Evolutionary conservation across 2,329 filamentous ascomycete species (phyloP), one percentile per base, ranked within the genome.

Genomic region (Sporothrix brasiliensis): DNA sequence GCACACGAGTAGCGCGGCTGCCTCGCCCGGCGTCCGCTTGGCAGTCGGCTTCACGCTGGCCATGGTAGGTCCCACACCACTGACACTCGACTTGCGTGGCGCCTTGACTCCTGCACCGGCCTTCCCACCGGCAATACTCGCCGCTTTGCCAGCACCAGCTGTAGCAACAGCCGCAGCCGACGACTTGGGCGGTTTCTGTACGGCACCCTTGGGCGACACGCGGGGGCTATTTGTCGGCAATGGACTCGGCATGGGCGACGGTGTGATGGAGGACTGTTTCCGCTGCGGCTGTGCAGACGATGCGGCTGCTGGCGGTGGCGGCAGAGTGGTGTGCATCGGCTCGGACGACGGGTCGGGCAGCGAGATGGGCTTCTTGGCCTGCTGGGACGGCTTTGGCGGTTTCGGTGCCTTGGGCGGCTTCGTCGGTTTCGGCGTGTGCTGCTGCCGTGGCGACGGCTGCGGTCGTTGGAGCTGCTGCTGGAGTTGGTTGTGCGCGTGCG

Each of bases 1-100:
- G n/a, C 86, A 86, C 9, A 92, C 82, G 70, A 94, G 82, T 10
- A 93, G 80, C 2, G 88, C 82, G 2, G 86, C 81, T 0, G 84
- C 85, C 70, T 88, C 86, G 10, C 83, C 77, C 4, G 80, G 77
- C 9, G 79, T 76, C 73, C 81, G 82, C 5, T 80, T 77, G 0
- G 80, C 78, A 3, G 80, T 76, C 7, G 81, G 41, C 27, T 44
- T 66, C 10, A 44, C 49, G n/a, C 66, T 81, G 1, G 83, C 13
- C 27, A 41, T 19, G 24, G 56, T 13, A 30, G n/a, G 7, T 11
- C 58, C 21, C 77, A 81, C 66, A 70, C 68, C 69, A 21, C 72
- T 71, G 27, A 74, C 73, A 63, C 74, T 74, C 9, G 72, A 50
- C 44, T 77, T 76, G 47, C 75, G 75, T 6, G 74, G 50, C 2